Evolutionary conservation across 164 flowering plant species (phyloP).

Genomic region (Berberis thunbergii): DNA sequence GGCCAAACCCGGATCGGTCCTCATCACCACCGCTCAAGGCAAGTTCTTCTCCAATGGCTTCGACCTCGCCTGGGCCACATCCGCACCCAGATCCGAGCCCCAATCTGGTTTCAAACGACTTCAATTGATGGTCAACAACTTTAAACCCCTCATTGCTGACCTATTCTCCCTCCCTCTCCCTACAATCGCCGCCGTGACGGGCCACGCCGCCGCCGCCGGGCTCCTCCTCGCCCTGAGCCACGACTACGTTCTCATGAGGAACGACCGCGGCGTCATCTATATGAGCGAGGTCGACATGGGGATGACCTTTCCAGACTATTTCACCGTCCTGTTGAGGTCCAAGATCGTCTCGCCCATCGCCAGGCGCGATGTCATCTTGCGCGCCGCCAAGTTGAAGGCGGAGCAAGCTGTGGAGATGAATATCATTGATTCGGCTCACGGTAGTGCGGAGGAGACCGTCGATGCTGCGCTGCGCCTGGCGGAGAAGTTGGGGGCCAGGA

Average conservation of each 20-base stretch:
- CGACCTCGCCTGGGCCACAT: conserved; percentile 60
- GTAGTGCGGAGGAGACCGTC: conserved; percentile 6
- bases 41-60: conserved; percentile 85
- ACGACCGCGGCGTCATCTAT: conserved; percentile 62
- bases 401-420: conserved; percentile 38
- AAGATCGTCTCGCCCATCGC: conserved; percentile 35
- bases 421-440: conserved; percentile 43
- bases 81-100: conserved; percentile 11
- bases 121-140: conserved; percentile 14
- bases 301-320: conserved; percentile 10
- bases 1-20: conserved; percentile 38
- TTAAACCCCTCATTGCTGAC: conserved; percentile 29
- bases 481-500: conserved; percentile 4
- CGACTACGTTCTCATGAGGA: conserved; percentile 73
- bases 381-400: conserved; percentile 49
- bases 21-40: conserved; percentile 68
- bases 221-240: conserved; percentile 54
- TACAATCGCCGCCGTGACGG: conserved; percentile 75
- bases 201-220: conserved; percentile 89
- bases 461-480: conserved; percentile 5
- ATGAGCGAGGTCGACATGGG: conserved; percentile 83
- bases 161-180: conserved; percentile 72
- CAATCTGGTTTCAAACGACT: conserved; percentile 7
- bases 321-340: conserved; percentile 24
- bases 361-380: conserved; percentile 36